Conservation (phyloP, 2,329 filamentous ascomycete species). For the Calonectria pseudoturangicola region DNA sequence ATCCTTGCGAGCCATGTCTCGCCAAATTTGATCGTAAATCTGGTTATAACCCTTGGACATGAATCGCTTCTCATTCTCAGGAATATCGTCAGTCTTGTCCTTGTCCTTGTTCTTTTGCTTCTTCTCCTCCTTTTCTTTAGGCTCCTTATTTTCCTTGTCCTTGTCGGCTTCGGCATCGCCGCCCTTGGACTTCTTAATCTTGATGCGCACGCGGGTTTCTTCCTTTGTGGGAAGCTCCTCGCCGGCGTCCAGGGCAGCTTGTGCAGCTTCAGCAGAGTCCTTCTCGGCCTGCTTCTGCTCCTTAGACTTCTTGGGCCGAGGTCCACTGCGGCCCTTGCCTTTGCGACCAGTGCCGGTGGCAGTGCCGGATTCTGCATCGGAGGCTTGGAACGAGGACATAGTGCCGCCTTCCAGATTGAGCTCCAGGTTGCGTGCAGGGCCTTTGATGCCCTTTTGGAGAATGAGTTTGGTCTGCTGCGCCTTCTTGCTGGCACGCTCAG, state of each 20-base stretch:
- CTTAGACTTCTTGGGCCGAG: conserved; percentile 92
- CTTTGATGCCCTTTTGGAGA: conserved; percentile 90
- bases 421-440: conserved; percentile 80
- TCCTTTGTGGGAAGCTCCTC: conserved; percentile 79
- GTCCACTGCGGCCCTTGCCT: conserved; percentile 73
- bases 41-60: conserved; percentile 96
- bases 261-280: conserved; percentile 89
- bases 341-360: conserved; percentile 61
- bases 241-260: conserved; percentile 87
- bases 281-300: conserved; percentile 89
- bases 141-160: conserved; percentile 65
- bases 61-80: conserved; percentile 78
- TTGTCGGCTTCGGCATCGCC: conserved; percentile 66
- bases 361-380: conserved; percentile 71
- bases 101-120: conserved; percentile 69
- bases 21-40: conserved; percentile 98
- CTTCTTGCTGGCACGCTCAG: conserved; percentile 93
- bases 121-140: conserved; percentile 68
- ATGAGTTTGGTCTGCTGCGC: conserved; percentile 92
- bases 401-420: conserved; percentile 89
- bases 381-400: conserved; percentile 88
- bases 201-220: conserved; percentile 77
- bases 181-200: conserved; percentile 73
- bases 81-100: conserved; percentile 70
- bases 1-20: conserved; percentile 94